These are phyloP conservation scores for Toxoplasma gondii DNA, from an alignment of 169 alveolate genomes.

Conservation along the genomic window DNA sequence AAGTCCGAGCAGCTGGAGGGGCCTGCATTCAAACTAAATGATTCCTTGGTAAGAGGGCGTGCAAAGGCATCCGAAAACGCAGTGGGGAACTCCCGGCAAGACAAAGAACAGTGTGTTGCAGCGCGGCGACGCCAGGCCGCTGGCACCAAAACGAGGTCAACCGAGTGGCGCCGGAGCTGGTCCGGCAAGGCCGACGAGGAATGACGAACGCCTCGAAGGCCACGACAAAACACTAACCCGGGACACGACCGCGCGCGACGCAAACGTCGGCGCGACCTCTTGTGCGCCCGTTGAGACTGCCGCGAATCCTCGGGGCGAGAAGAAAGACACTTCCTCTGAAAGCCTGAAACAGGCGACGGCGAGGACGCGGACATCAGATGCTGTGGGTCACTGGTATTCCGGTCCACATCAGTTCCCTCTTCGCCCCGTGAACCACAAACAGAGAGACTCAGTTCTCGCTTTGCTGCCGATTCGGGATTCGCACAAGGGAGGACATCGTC, in stretches of 20 bases:
- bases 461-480: too few relatives aligned
- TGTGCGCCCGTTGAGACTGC: not conserved
- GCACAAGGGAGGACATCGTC: too few relatives aligned
- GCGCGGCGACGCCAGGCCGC: not conserved
- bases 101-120: not conserved
- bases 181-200: not conserved
- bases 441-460: too few relatives aligned
- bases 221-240: not conserved
- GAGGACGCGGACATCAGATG: not conserved
- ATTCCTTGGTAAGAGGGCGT: not conserved
- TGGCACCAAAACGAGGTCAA: not conserved
- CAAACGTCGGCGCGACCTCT: not conserved
- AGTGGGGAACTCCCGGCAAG: not conserved
- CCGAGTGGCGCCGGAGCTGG: conserved; percentile 7
- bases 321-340: not conserved
- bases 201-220: not conserved
- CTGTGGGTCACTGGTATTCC: too few relatives aligned
- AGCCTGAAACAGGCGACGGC: not conserved
- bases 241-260: not conserved
- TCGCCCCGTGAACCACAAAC: too few relatives aligned
- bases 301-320: not conserved
- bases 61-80: not conserved
- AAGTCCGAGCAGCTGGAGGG: not conserved
- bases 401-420: too few relatives aligned
- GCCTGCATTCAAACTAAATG: not conserved